Percentiles rank a stretch among this genome's conserved stretches.
phyloP scores from a whole-genome alignment of 1,284 basidiomycete genomes.

The Exobasidium rhododendri region DNA sequence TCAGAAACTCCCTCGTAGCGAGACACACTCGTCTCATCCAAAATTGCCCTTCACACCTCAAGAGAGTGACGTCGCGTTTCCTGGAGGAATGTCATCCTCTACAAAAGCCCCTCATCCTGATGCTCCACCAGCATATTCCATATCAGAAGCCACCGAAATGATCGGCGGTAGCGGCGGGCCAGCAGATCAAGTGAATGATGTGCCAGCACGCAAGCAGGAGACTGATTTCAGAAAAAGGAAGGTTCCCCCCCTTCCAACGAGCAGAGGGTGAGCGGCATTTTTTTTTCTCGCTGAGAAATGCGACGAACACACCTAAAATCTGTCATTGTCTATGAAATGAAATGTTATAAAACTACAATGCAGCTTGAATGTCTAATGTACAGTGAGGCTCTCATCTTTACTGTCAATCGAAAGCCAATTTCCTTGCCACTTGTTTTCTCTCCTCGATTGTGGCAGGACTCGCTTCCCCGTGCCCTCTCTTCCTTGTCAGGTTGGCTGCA shows the following conservation, averaged over 20 bases:
- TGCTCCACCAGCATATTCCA: conserved; percentile 9
- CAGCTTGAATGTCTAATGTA: background rate
- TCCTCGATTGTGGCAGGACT: conserved; percentile 33
- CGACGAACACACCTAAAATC: no score
- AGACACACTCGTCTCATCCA: conserved; percentile 14
- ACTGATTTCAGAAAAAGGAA: conserved; percentile 1
- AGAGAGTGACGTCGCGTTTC: background rate
- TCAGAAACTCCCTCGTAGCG: conserved; percentile 10
- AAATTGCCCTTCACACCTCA: conserved; percentile 6
- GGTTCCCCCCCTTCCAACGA: conserved; percentile 1
- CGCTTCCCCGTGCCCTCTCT: conserved; percentile 20
- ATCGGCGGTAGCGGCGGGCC: conserved; percentile 8
- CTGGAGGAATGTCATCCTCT: background rate
- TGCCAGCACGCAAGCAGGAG: background rate
- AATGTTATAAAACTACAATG: background rate
- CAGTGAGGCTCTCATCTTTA: no score
- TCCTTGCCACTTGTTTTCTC: conserved; percentile 40
- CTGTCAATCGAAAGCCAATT: conserved; percentile 33
- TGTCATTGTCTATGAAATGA: no score
- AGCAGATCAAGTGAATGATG: background rate
- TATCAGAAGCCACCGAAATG: conserved; percentile 5
- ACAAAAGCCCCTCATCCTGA: background rate
- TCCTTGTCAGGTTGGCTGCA: background rate
- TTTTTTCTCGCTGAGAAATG: no score
- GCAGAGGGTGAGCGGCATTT: background rate